Evolutionary conservation across 106 monocot species (phyloP).

Genomic region (Platanthera guangdongensis): DNA sequence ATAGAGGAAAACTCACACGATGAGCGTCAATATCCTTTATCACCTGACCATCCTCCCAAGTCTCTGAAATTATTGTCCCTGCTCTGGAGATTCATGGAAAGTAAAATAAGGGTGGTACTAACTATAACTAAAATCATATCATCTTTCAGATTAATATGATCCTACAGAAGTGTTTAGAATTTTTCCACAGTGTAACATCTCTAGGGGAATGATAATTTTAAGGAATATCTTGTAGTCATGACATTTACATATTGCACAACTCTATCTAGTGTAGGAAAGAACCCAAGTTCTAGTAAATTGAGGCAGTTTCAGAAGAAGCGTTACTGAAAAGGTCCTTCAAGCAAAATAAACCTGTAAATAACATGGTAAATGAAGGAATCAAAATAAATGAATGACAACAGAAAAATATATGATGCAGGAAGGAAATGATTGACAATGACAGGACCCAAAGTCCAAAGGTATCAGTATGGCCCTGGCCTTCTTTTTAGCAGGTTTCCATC

Average conservation of each 20-base stretch:
- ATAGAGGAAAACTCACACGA: slow-evolving; percentile 44
- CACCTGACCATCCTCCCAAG: slow-evolving; percentile 96
- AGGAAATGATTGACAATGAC: neutral
- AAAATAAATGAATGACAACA: neutral
- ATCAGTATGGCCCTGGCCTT: no score
- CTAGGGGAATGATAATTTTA: neutral
- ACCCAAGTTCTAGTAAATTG: neutral
- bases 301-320: neutral
- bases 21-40: slow-evolving; percentile 86
- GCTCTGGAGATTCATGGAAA: slow-evolving; percentile 41
- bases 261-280: neutral
- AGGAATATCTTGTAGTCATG: neutral
- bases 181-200: neutral
- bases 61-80: slow-evolving; percentile 92
- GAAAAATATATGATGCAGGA: neutral
- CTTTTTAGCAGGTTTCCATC: no score
- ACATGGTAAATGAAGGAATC: neutral
- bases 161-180: neutral
- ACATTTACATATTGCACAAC: neutral
- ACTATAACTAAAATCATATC: neutral
- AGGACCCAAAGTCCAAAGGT: no score
- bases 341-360: neutral
- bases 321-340: neutral
- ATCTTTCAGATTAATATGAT: neutral
- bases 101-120: neutral